Evolutionary conservation across 179 eudicot species (phyloP).

Genomic region (Silene vulgaris): DNA sequence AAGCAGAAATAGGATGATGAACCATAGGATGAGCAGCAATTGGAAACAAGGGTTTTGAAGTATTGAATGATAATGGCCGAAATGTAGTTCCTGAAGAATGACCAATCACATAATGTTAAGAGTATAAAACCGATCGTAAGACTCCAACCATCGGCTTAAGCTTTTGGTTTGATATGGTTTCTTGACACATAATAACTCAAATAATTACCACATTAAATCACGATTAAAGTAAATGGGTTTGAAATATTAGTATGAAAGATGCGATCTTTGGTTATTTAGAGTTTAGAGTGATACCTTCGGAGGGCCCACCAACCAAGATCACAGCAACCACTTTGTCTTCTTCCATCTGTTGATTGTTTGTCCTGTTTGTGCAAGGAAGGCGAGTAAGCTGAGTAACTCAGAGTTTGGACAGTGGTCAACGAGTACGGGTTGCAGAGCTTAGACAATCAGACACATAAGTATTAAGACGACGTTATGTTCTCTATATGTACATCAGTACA

Average conservation of each 20-base stretch:
- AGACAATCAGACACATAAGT: too few relatives aligned
- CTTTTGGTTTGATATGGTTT: too few relatives aligned
- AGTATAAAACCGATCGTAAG: too few relatives aligned
- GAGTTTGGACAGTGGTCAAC: too few relatives aligned
- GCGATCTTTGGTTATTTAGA: constrained; percentile 18
- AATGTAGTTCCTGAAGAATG: constrained; percentile 64
- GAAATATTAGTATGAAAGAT: constrained; percentile 10
- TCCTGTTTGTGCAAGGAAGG: too few relatives aligned
- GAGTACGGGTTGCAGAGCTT: too few relatives aligned
- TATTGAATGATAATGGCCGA: constrained; percentile 80
- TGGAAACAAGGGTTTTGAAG: constrained; percentile 85
- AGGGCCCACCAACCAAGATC: constrained; percentile 85
- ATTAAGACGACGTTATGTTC: too few relatives aligned
- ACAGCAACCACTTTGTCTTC: constrained; percentile 78
- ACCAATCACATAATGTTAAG: constrained; percentile 11
- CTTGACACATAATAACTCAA: not conserved
- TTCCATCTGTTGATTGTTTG: not conserved
- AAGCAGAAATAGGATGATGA: constrained; percentile 92
- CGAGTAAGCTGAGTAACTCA: too few relatives aligned
- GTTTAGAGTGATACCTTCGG: constrained; percentile 45
- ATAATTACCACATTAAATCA: not conserved
- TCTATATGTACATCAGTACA: too few relatives aligned
- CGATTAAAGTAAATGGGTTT: constrained; percentile 14
- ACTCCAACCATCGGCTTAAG: too few relatives aligned
- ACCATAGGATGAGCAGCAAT: constrained; percentile 94